Conservation (phyloP, 352 stramenopile species). For the Globisporangium cystogenes region DNA sequence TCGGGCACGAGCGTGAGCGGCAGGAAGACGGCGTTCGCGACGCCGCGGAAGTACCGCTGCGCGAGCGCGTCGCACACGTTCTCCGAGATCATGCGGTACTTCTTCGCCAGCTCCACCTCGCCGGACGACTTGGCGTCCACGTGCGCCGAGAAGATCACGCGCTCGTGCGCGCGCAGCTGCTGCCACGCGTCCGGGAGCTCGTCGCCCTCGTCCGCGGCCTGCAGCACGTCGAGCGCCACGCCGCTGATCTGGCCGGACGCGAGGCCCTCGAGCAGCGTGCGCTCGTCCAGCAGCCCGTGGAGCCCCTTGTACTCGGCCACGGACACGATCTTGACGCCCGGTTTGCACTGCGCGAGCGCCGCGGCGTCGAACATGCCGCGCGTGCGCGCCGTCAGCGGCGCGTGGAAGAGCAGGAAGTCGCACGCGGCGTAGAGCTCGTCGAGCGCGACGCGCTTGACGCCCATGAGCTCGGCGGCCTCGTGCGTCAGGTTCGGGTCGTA, state of each 20-base stretch:
- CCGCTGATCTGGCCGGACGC: constrained; percentile 78
- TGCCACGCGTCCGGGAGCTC: constrained; percentile 39
- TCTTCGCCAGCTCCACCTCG: constrained; percentile 62
- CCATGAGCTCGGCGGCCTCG: constrained; percentile 51
- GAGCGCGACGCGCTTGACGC: constrained; percentile 55
- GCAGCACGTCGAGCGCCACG: constrained; percentile 77
- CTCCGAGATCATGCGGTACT: constrained; percentile 73
- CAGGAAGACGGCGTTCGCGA: constrained; percentile 85
- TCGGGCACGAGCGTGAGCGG: constrained; percentile 66
- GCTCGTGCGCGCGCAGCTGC: constrained; percentile 79
- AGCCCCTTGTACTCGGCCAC: constrained; percentile 68
- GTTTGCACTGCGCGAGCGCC: constrained; percentile 86
- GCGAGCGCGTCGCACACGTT: constrained; percentile 73
- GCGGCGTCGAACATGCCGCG: constrained; percentile 83
- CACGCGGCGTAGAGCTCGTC: constrained; percentile 59
- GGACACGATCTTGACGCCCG: constrained; percentile 86
- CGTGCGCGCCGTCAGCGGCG: constrained; percentile 91
- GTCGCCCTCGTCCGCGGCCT: constrained; percentile 14
- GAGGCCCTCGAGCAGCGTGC: constrained; percentile 63
- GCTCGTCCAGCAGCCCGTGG: constrained; percentile 77
- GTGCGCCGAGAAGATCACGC: constrained; percentile 86
- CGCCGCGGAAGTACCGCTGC: constrained; percentile 63
- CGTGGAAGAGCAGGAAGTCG: constrained; percentile 95
- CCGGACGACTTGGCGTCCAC: constrained; percentile 86
- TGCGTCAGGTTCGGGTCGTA: constrained; percentile 77